phyloP scores from a whole-genome alignment of 2,329 filamentous ascomycete species.

The Zymoseptoria pseudotritici region DNA sequence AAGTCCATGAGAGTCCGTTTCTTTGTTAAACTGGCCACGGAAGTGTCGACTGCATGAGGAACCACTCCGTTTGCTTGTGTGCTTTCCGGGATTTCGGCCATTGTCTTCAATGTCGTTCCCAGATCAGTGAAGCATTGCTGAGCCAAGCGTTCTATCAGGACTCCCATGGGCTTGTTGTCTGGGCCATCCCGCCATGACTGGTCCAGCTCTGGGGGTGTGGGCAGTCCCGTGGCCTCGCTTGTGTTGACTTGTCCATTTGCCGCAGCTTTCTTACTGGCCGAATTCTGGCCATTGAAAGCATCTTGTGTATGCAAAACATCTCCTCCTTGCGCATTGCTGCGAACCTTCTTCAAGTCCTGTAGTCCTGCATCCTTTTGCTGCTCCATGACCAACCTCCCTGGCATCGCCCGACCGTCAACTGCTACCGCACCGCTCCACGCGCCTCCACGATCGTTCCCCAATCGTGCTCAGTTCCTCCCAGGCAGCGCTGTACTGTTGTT shows the following conservation, averaged over 20 bases:
- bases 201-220: conserved; percentile 44
- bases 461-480: conserved; percentile 3
- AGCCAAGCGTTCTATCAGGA: conserved; percentile 67
- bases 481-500: background rate
- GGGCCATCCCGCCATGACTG: conserved; percentile 58
- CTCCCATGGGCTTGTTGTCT: conserved; percentile 68
- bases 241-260: conserved; percentile 10
- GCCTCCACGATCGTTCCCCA: background rate
- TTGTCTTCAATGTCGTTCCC: conserved; percentile 58
- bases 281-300: conserved; percentile 9
- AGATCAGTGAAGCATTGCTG: conserved; percentile 79
- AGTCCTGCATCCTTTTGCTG: conserved; percentile 34
- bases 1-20: conserved; percentile 70
- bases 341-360: conserved; percentile 28
- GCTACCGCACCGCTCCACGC: conserved; percentile 8
- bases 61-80: conserved; percentile 34
- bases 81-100: conserved; percentile 59
- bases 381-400: conserved; percentile 43
- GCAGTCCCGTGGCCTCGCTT: background rate
- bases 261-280: background rate
- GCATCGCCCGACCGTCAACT: conserved; percentile 32
- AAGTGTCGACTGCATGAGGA: conserved; percentile 43
- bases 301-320: conserved; percentile 14
- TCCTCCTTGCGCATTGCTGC: conserved; percentile 20
- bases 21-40: conserved; percentile 62